These are phyloP conservation scores for Physcomitrium patens DNA, from an alignment of 225 moss, liverwort and hornwort species.

Conservation along the genomic window DNA sequence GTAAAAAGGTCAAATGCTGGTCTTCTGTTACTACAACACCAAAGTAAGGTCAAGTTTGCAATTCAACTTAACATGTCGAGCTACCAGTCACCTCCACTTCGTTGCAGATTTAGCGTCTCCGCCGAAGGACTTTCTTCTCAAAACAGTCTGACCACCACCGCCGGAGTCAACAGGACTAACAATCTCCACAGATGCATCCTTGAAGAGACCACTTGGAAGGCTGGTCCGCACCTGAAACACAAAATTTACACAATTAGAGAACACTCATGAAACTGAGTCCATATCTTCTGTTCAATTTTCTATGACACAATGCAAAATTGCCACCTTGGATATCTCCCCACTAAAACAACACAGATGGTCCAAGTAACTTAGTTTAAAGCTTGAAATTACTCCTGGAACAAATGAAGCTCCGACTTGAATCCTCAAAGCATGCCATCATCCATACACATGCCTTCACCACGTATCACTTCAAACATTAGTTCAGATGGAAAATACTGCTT, in stretches of 20 bases:
- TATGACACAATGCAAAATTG: constrained; percentile 15
- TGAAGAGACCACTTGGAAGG: constrained; percentile 49
- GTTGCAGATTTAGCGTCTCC: constrained; percentile 52
- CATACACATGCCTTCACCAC: neutral
- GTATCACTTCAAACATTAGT: neutral
- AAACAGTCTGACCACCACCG: constrained; percentile 34
- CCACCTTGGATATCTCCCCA: constrained; percentile 6
- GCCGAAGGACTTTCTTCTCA: constrained; percentile 65
- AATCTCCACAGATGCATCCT: constrained; percentile 53
- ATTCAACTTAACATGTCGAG: constrained; percentile 32
- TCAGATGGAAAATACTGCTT: neutral
- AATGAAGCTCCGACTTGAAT: neutral
- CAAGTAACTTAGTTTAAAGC: constrained; percentile 1
- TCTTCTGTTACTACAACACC: constrained; percentile 45
- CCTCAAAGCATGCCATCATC: constrained; percentile 6
- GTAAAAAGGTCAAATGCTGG: constrained; percentile 13
- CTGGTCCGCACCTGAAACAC: constrained; percentile 56
- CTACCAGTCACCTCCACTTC: constrained; percentile 61
- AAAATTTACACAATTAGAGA: constrained; percentile 26
- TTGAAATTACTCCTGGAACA: neutral
- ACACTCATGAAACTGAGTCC: constrained; percentile 20
- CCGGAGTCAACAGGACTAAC: constrained; percentile 34
- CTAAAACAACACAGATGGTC: neutral
- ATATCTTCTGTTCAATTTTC: constrained; percentile 17
- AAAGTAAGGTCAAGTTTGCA: constrained; percentile 39